Base-by-base conservation (phyloP, 1,139 yeast species). In the Fermentozyma sake region DNA sequence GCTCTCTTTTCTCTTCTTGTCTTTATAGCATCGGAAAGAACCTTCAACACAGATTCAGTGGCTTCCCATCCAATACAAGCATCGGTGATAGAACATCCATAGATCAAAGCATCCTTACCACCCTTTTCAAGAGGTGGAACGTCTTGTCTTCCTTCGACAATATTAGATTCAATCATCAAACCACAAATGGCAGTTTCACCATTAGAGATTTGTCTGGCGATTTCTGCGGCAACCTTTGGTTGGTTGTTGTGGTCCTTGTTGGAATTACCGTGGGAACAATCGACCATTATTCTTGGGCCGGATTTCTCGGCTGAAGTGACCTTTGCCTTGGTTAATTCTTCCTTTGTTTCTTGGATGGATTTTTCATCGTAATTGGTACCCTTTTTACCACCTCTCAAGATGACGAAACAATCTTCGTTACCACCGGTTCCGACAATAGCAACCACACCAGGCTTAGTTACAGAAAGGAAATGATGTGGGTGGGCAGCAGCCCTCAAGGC, bases 251-350 rank as follows among this genome's bases (percentile, higher is more conserved):
- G 89, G 60, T 91, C 79, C 58, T 91, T 91, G 51, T 70, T 76
- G 26, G 96, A 85, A 67, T 91, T 91, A 39, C 96, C 98, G 53
- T 91, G 98, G 22, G 96, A 87, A 55, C 97, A 91, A 61, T 91
- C 98, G 38, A 91, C 79, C 97, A 91, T 91, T 51, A 91, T 83
- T 58, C 93, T 74, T 46, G 82, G 77, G 23, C 63, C 69, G 18
- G 61, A 58, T 31, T 66, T 63, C 26, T 18, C 26, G 3, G 22
- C 35, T 16, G 30, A 21, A 2, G 37, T 30, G n/a, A 41, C 27
- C 21, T 75, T 73, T 16, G 83, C 72, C 45, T 76, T 74, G 24
- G 52, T 55, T 39, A 89, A 68, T 14, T 26, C 28, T 11, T 61
- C 76, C 50, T 81, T 75, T 23, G 95, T 86, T 29, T 72, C 74